Evolutionary conservation across 2,329 filamentous ascomycete genomes (phyloP), one percentile per base, ranked within the genome.

Genomic region (Neodidymelliopsis sp.): DNA sequence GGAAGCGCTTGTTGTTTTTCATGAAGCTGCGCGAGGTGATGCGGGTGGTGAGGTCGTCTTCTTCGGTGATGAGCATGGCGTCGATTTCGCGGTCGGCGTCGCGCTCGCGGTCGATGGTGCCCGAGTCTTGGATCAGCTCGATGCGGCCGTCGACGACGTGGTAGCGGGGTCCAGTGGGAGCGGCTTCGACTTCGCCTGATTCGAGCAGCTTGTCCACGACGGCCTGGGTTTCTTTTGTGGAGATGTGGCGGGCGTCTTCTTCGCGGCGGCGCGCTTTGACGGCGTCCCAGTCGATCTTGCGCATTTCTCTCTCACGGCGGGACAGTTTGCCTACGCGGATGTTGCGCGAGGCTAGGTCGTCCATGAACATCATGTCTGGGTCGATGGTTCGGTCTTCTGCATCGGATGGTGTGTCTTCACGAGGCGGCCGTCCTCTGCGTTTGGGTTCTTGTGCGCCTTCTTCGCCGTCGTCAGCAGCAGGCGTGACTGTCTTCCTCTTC

Each of bases 21-120:
- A 86, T 77, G 73, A 86, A 91, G 9, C 86, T 88, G 41, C 81
- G 82, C 16, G 83, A 84, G 13, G 86, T 94, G 56, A 89, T 83
- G 42, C 85, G 80, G 13, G 82, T 82, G 2, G 89, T 90, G 60
- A 93, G 87, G 61, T 92, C 88, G 73, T 91, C 87, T 68, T 93
- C 89, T 61, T 91, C 88, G 22, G 89, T 80, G 37, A 84, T 82
- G 62, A 88, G 83, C 62, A 80, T 69, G 8, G 73, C 69, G 25
- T 81, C 79, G 27, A 80, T 77, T 35, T 79, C 79, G 18, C 80
- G 79, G 4, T 79, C 79, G 3, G 83, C 85, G 31, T 81, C 78
- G 22, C 85, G 85, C 65, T 89, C 86, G 4, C 86, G 81, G 69
- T 92, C 85, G 54, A 91, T 81, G 28, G 83, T 78, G 12, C 88